A percentile compares a stretch with the other conserved stretches of the same genome.
Evolutionary conservation across 163 green algal species (phyloP).

Genomic region (Prototheca wickerhamii): DNA sequence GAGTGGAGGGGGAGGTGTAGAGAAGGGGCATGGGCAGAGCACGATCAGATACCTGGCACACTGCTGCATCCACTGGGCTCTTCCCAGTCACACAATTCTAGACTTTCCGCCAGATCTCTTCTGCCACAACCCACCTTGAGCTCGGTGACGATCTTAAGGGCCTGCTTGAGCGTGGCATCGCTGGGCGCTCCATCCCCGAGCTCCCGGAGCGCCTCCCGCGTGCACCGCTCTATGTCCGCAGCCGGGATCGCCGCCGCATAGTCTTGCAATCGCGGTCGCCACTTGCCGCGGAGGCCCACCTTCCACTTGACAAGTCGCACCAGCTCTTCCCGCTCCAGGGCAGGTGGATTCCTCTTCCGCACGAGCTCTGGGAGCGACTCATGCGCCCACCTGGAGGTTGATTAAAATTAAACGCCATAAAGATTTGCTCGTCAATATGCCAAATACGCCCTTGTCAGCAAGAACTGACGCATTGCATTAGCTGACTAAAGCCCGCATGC

Average conservation of each 20-base stretch:
- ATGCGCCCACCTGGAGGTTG: neutral
- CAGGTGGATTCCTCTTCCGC: neutral
- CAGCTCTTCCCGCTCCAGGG: slow-evolving; percentile 15
- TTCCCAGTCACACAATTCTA: neutral
- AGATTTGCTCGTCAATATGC: neutral
- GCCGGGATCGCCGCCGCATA: slow-evolving; percentile 28
- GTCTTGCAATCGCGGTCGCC: slow-evolving; percentile 37
- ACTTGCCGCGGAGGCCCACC: slow-evolving; percentile 45
- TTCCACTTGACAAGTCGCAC: slow-evolving; percentile 53
- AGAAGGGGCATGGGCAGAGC: too few relatives aligned
- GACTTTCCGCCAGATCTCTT: neutral
- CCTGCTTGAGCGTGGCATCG: slow-evolving; percentile 1
- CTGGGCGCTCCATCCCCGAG: neutral
- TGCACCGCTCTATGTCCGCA: slow-evolving; percentile 7
- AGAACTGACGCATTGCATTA: too few relatives aligned
- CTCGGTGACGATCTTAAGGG: slow-evolving; percentile 15
- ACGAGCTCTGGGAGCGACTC: neutral
- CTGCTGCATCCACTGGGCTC: neutral
- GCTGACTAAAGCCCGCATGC: too few relatives aligned
- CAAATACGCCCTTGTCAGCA: too few relatives aligned
- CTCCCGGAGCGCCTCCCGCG: too few relatives aligned
- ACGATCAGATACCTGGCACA: too few relatives aligned
- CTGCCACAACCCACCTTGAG: slow-evolving; percentile 20
- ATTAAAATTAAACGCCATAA: too few relatives aligned
- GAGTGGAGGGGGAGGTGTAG: too few relatives aligned